Percentiles rank a stretch among this genome's conserved stretches.
Conservation (phyloP, 2,329 filamentous ascomycete species). For the Aspergillus cejpii region DNA sequence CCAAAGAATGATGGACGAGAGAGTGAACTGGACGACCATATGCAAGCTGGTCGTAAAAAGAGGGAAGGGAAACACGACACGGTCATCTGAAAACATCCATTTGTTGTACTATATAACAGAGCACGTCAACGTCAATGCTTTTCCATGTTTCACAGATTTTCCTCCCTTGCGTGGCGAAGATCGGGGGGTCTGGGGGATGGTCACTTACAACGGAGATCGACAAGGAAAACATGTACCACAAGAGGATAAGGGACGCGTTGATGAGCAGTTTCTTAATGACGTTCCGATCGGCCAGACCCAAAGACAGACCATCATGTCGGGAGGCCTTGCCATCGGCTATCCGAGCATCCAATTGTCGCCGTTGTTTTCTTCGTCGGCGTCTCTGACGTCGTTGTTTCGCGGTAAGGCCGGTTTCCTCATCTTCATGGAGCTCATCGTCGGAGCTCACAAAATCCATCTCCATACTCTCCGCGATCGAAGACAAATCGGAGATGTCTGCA, state of each 20-base stretch:
- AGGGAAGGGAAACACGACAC: slow-evolving; percentile 86
- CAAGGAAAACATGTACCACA: slow-evolving; percentile 91
- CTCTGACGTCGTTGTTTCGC: slow-evolving; percentile 60
- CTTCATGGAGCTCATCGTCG: slow-evolving; percentile 69
- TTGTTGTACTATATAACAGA: slow-evolving; percentile 85
- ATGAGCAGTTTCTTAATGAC: slow-evolving; percentile 62
- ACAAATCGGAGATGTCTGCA: slow-evolving; percentile 37
- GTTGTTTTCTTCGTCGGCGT: slow-evolving; percentile 60
- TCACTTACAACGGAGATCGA: slow-evolving; percentile 77
- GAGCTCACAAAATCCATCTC: slow-evolving; percentile 55
- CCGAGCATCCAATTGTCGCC: slow-evolving; percentile 63
- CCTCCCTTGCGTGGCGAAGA: not conserved
- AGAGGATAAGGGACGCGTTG: slow-evolving; percentile 71
- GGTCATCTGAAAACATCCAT: slow-evolving; percentile 92
- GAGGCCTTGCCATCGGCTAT: slow-evolving; percentile 57
- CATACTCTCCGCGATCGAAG: slow-evolving; percentile 43
- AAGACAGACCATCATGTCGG: slow-evolving; percentile 57
- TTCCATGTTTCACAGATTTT: too few relatives aligned
- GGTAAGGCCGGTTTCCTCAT: slow-evolving; percentile 85
- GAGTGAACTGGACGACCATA: slow-evolving; percentile 87
- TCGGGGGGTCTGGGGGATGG: not conserved
- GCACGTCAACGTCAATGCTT: too few relatives aligned
- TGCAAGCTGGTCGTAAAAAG: slow-evolving; percentile 92
- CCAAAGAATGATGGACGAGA: slow-evolving; percentile 71
- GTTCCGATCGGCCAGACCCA: slow-evolving; percentile 62